Evolutionary conservation across 805 yeast genomes (phyloP).

Genomic region (Yamadazyma sp.): DNA sequence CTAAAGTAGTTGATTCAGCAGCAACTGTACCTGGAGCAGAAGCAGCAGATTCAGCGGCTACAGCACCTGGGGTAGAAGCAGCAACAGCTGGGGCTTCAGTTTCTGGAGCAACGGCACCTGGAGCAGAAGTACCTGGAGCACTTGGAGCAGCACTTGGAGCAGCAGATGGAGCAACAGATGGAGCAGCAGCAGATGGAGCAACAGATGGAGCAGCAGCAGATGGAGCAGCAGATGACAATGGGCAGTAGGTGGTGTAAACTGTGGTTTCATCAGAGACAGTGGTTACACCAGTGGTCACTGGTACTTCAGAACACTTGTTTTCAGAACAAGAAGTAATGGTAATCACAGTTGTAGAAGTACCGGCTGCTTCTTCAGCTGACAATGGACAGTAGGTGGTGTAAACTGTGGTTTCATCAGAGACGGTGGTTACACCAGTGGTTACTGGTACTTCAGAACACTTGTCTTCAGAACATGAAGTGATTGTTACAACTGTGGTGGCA

Average conservation of each 20-base stretch:
- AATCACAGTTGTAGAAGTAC: constrained; percentile 24
- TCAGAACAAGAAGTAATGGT: constrained; percentile 38
- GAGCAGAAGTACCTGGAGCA: background rate
- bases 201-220: background rate
- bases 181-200: constrained; percentile 4
- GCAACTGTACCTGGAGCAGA: constrained; percentile 15
- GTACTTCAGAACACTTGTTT: constrained; percentile 28
- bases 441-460: constrained; percentile 28
- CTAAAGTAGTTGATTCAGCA: constrained; percentile 15
- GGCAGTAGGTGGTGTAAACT: constrained; percentile 24
- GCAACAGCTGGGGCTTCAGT: constrained; percentile 1
- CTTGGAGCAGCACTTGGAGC: background rate
- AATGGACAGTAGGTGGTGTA: constrained; percentile 21
- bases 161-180: constrained; percentile 11
- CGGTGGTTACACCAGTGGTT: constrained; percentile 39
- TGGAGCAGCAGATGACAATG: constrained; percentile 14
- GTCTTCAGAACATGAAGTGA: constrained; percentile 36
- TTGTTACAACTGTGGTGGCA: constrained; percentile 33
- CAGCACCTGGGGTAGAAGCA: constrained; percentile 19
- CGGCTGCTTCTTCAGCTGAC: constrained; percentile 7
- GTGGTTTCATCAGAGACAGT: constrained; percentile 21
- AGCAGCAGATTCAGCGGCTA: constrained; percentile 1
- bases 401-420: constrained; percentile 23
- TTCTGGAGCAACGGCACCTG: constrained; percentile 5
- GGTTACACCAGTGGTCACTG: constrained; percentile 35